Percentiles rank a stretch among this genome's conserved stretches.
Evolutionary conservation across 176 grass and related monocot species (phyloP).

Genomic region (Avena eriantha): DNA sequence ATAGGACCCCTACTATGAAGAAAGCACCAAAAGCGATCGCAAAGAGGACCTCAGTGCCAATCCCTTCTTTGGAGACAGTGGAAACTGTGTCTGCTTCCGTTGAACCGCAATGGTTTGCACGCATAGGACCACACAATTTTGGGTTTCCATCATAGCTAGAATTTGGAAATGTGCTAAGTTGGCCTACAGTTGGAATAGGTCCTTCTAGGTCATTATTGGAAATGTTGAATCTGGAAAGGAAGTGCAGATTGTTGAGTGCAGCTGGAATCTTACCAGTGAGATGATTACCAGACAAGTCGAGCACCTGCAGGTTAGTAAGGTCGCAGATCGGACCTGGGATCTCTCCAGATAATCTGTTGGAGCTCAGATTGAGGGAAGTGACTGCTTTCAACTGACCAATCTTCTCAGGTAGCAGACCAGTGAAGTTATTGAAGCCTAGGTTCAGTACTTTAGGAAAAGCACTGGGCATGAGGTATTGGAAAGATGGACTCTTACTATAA

Average conservation of each 20-base stretch:
- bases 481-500: not conserved
- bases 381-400: not conserved
- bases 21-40: slow-evolving; percentile 33
- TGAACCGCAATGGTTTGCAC: not conserved
- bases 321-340: too few species aligned
- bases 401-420: not conserved
- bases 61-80: not conserved
- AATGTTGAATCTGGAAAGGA: too few species aligned
- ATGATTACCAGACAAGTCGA: too few species aligned
- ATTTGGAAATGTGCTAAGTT: too few species aligned
- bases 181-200: too few species aligned
- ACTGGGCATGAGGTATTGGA: not conserved
- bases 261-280: too few species aligned
- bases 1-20: slow-evolving; percentile 45
- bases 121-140: too few species aligned
- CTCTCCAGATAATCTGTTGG: too few species aligned
- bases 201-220: too few species aligned
- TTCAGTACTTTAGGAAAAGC: not conserved
- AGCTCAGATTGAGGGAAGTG: not conserved
- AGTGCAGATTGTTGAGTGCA: too few species aligned
- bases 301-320: too few species aligned
- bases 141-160: too few species aligned
- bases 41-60: not conserved
- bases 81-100: not conserved
- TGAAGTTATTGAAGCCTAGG: not conserved